Conservation (phyloP, 2,329 filamentous ascomycete genomes). For the Curvularia lunata region DNA sequence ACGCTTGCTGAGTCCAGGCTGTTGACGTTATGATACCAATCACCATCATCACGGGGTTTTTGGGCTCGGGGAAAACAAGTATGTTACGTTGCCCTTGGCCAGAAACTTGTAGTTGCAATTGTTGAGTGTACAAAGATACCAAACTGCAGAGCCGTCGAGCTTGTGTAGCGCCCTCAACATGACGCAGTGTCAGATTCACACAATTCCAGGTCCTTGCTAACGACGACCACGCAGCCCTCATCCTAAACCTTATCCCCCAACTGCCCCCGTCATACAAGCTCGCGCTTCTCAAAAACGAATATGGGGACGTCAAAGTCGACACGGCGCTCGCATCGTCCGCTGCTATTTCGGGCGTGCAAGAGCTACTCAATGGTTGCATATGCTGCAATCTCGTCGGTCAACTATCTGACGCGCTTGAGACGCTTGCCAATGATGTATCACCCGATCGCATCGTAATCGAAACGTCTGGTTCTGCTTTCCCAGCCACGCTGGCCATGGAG, state of each 20-base stretch:
- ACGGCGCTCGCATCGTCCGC: slow-evolving; percentile 84
- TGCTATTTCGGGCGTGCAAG: slow-evolving; percentile 86
- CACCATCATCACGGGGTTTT: slow-evolving; percentile 94
- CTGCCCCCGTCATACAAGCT: slow-evolving; percentile 87
- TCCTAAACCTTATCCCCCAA: slow-evolving; percentile 92
- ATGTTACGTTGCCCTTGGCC: slow-evolving; percentile 10
- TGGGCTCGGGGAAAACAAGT: slow-evolving; percentile 93
- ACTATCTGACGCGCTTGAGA: slow-evolving; percentile 77
- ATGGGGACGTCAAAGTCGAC: slow-evolving; percentile 92
- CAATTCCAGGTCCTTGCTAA: not conserved
- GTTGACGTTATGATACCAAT: slow-evolving; percentile 68
- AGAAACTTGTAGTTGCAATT: not conserved
- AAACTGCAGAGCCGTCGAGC: not conserved
- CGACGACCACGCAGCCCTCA: slow-evolving; percentile 62
- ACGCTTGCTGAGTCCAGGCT: not conserved
- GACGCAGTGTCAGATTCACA: not conserved
- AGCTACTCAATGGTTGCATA: slow-evolving; percentile 96
- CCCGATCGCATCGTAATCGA: slow-evolving; percentile 94
- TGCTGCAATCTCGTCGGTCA: slow-evolving; percentile 98
- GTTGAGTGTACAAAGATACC: not conserved
- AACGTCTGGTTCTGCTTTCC: slow-evolving; percentile 82
- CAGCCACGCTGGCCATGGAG: slow-evolving; percentile 88
- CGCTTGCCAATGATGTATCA: slow-evolving; percentile 66
- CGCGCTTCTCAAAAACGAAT: slow-evolving; percentile 96
- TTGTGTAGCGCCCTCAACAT: not conserved